Base-by-base conservation (phyloP, 768 basidiomycete genomes). In the Boletellus ananas region DNA sequence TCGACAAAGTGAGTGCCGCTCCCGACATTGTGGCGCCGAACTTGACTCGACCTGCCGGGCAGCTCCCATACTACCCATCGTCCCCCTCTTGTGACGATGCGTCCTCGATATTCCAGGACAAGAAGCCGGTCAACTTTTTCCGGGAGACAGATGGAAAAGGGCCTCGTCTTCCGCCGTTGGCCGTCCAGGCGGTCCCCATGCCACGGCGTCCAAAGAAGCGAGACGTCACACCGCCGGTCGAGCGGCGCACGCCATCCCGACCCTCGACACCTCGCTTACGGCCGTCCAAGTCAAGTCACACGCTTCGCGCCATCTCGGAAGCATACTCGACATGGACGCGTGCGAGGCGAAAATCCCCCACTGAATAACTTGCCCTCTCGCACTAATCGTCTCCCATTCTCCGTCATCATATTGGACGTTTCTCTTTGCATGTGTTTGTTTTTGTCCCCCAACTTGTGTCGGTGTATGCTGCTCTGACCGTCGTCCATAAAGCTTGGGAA, bases 231-330 rank as follows among this genome's bases (percentile, higher is more conserved):
- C 47, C 43, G 16, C 45, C 61, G 1, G 42, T 36, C 12, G 53
- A 54, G 9, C 34, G 51, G 2, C 20, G 48, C 10, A 23, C 27
- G 25, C 51, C 18, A 1, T 29, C 41, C 16, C 34, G 23, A 8
- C 51, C 47, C 16, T 20, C 52, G 43, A 50, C 34, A 34, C 42
- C 25, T 13, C 31, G 18, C 31, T 50, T 61, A 39, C 43, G 43
- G 13, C 16, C 59, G 23, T 37, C 52, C 5, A 53, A 54, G 21
- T 50, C 58, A 4, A 60, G 43, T 14, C 43, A 55, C 8, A 48
- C 65, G 40, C 61, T 70, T 46, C 66, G 61, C 21, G 49, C 55
- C 17, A 43, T 67, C 3, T 57, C 68, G 35, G 62, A 60, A 6
- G 66, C 63, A 7, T 69, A 48, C 14, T 43, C 56, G 25, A 49